Percentiles rank a stretch among this genome's conserved stretches.
Evolutionary conservation across 1,284 basidiomycete species (phyloP).

Genomic region (Ganoderma lingzhi): DNA sequence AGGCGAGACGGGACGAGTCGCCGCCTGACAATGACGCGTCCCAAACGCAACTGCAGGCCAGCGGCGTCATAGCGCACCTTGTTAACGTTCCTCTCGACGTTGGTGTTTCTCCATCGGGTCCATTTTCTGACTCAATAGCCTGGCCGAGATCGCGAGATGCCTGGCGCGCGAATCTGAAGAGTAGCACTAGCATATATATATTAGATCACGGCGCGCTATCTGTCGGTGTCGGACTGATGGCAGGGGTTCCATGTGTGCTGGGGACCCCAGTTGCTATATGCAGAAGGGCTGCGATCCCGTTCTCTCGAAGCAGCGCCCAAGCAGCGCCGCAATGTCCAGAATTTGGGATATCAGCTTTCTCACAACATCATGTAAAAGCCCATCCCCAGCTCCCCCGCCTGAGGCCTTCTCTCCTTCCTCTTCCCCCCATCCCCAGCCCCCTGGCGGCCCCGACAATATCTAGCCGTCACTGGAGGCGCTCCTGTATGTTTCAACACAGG

Average conservation of each 20-base stretch:
- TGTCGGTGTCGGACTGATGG: slow-evolving; percentile 25
- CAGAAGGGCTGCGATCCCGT: slow-evolving; percentile 25
- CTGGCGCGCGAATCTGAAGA: not conserved
- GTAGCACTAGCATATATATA: not conserved
- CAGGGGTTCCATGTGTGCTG: slow-evolving; percentile 22
- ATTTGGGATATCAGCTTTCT: slow-evolving; percentile 27
- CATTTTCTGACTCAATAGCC: not conserved
- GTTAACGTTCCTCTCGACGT: not conserved
- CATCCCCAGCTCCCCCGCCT: slow-evolving; percentile 12
- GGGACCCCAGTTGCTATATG: slow-evolving; percentile 19
- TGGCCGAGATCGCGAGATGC: slow-evolving; percentile 2
- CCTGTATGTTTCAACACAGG: slow-evolving; percentile 24
- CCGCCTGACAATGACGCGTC: not conserved
- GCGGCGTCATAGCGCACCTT: not conserved
- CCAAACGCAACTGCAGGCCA: not conserved
- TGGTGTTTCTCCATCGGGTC: not conserved
- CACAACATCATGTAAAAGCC: slow-evolving; percentile 18
- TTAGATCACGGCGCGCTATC: slow-evolving; percentile 20
- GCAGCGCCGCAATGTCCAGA: slow-evolving; percentile 24
- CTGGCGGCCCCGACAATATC: slow-evolving; percentile 15
- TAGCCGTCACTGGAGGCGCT: slow-evolving; percentile 29
- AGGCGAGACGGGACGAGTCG: not conserved
- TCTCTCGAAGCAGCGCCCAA: slow-evolving; percentile 28
- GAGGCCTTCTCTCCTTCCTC: slow-evolving; percentile 22
- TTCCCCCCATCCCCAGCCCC: slow-evolving; percentile 16